Evolutionary conservation across 116 monocot genomes (phyloP).

Genomic region (Cymodocea nodosa): DNA sequence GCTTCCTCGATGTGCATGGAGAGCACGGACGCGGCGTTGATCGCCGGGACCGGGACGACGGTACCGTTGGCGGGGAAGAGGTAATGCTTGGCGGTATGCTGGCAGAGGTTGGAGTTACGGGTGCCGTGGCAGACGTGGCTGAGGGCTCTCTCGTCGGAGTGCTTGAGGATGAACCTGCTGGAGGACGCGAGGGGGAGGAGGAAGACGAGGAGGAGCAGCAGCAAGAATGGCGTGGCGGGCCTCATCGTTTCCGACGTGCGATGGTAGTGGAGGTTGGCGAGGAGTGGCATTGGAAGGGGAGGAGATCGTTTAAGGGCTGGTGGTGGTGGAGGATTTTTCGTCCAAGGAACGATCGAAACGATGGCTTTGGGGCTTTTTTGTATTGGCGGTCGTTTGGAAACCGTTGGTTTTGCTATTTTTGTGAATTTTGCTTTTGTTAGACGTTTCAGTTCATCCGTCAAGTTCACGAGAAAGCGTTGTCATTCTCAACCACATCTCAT

Average conservation of each 20-base stretch:
- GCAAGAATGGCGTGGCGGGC: not conserved
- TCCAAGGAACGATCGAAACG: too few relatives aligned
- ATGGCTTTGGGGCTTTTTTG: too few relatives aligned
- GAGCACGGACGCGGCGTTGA: not conserved
- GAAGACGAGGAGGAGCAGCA: not conserved
- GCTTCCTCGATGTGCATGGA: not conserved
- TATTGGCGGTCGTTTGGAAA: too few relatives aligned
- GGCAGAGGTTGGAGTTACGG: constrained; percentile 1
- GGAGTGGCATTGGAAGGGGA: not conserved
- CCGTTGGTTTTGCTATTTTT: too few relatives aligned
- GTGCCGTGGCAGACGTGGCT: not conserved
- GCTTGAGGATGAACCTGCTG: not conserved
- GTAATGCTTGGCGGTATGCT: not conserved
- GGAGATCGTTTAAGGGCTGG: not conserved
- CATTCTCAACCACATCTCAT: too few relatives aligned
- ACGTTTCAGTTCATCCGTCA: too few relatives aligned
- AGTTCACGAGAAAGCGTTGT: too few relatives aligned
- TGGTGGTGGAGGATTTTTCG: constrained; percentile 2
- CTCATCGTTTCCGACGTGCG: not conserved
- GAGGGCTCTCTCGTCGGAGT: not conserved
- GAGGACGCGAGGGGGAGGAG: not conserved
- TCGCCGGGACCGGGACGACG: not conserved
- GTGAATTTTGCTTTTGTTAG: too few relatives aligned
- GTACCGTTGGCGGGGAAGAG: not conserved
- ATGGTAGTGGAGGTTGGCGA: not conserved